phyloP scores from a whole-genome alignment of 805 yeast species.

The Monosporozyma aerobia region DNA sequence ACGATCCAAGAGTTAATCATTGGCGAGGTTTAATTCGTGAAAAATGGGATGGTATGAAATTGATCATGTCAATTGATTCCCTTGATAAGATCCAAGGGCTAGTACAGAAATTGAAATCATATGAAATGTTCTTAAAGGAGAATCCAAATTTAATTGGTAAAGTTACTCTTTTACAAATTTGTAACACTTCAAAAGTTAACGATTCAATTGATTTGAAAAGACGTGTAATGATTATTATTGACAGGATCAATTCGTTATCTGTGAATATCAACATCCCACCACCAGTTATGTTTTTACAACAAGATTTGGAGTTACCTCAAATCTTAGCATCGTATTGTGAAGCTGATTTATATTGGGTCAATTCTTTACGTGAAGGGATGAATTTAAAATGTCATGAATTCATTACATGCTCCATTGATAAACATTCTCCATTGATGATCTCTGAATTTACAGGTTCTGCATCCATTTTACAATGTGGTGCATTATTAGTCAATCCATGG shows the following conservation, averaged over 20 bases:
- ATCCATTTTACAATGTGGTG: conserved; percentile 57
- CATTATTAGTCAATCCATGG: conserved; percentile 86
- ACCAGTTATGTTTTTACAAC: conserved; percentile 81
- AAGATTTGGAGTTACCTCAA: conserved; percentile 83
- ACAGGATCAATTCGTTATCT: conserved; percentile 71
- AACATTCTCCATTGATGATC: conserved; percentile 71
- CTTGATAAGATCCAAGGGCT: conserved; percentile 81
- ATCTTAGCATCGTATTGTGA: conserved; percentile 77
- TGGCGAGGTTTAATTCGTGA: conserved; percentile 68
- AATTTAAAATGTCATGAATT: conserved; percentile 94
- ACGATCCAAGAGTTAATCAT: conserved; percentile 40
- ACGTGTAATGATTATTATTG: conserved; percentile 66
- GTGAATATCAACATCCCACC: conserved; percentile 63
- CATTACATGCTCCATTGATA: conserved; percentile 59
- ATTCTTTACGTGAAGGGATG: conserved; percentile 94
- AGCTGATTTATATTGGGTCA: conserved; percentile 81
- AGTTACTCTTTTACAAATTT: conserved; percentile 76
- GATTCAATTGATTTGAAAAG: conserved; percentile 58
- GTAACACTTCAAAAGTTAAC: conserved; percentile 43
- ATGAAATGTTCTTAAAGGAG: conserved; percentile 61
- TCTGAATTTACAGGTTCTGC: conserved; percentile 97
- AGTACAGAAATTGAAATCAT: conserved; percentile 77
- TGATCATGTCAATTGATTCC: conserved; percentile 84
- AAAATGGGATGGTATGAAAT: conserved; percentile 60
- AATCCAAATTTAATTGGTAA: conserved; percentile 64